Evolutionary conservation across 345 rosid genomes (phyloP).

Genomic region (Euphorbia peplus): DNA sequence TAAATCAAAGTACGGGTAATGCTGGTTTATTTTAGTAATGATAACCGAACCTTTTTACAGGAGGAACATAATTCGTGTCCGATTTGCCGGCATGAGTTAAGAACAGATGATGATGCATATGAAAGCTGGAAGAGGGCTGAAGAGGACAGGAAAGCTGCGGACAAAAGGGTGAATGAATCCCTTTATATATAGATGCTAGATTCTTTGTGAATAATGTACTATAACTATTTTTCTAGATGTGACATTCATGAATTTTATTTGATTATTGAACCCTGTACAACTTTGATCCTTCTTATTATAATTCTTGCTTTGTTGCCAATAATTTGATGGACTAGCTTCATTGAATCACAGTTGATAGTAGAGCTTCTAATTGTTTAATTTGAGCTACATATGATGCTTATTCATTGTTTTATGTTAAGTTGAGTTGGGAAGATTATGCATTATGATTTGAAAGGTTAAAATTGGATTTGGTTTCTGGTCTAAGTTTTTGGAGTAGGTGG

Average conservation of each 20-base stretch:
- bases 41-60: constrained; percentile 31
- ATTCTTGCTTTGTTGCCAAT: constrained; percentile 1
- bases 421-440: neutral
- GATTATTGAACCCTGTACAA: no score
- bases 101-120: constrained; percentile 81
- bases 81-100: constrained; percentile 82
- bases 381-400: neutral
- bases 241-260: neutral
- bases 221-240: neutral
- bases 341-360: neutral
- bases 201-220: neutral
- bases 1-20: neutral
- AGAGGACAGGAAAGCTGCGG: constrained; percentile 91
- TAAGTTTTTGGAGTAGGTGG: neutral
- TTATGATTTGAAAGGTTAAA: neutral
- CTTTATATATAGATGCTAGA: constrained; percentile 63
- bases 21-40: neutral
- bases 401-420: no score
- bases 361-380: neutral
- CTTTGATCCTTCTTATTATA: neutral
- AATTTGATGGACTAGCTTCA: neutral
- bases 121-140: constrained; percentile 93
- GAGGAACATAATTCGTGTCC: constrained; percentile 98
- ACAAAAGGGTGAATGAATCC: constrained; percentile 86
- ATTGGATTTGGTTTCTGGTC: neutral